Base-by-base conservation (phyloP, 2,329 filamentous ascomycete genomes). In the Dactylellina haptotyla region DNA sequence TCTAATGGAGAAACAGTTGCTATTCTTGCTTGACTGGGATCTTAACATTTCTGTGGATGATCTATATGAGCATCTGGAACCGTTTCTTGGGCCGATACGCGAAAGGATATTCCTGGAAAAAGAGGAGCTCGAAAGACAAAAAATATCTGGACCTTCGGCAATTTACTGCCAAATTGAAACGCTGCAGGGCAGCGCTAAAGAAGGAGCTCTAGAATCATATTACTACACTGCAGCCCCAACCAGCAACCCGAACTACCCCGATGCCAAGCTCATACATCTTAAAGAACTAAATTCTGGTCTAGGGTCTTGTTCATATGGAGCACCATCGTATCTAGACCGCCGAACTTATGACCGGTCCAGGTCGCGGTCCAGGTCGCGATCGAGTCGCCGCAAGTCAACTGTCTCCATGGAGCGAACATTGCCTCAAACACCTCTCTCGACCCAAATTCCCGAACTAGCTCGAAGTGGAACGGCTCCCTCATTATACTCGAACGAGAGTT, bases 1-100 rank as follows among this genome's bases (percentile, higher is more conserved):
- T 84, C 86, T 98, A 75, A 99, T 99, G 95, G 95, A 99, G 86
- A 96, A 96, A 86, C 95, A 99, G 83, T 87, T 99, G 28, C 89
- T 99, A 58, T 95, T 92, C 84, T 87, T 99, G 45, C 86, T 99
- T 48, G 91, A 97, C 80, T 99, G 93, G 92, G 92, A 99, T 77
- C 87, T 97, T 73, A 87, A 91, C 77, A 93, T 99, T 79, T 89
- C 85, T 43, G 88, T 93, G 79, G 86, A 93, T 64, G 93, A 98
- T 78, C 88, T 99, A 45, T 92, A 96, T 84, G 85, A 85, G 76
- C 91, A 97, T 81, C 86, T 98, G 41, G 92, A 97, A 78, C 87
- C 87, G 43, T 98, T 98, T 85, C 87, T 99, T 46, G 88, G 88
- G 32, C 94, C 94, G 26, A 91, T 98, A 79, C 90, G 93, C 75